These are phyloP conservation scores for Clathrospora elynae DNA, from an alignment of 2,329 filamentous ascomycete genomes.

Conservation along the genomic window DNA sequence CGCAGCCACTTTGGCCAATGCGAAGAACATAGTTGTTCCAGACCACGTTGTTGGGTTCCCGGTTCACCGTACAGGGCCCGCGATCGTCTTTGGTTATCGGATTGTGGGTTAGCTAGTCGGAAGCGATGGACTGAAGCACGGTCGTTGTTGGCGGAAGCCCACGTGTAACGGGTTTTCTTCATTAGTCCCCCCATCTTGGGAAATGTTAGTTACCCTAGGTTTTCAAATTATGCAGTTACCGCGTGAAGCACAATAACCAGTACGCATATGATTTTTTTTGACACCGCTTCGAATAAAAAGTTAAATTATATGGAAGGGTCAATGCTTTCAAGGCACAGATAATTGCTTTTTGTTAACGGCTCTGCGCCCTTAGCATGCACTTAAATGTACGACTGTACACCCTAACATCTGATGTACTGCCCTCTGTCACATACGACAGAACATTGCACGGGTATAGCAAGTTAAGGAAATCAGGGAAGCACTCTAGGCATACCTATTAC, in stretches of 20 bases:
- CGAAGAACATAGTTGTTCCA: conserved; percentile 29
- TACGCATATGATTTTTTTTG: conserved; percentile 19
- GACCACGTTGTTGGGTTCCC: conserved; percentile 40
- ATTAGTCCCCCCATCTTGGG: conserved; percentile 6
- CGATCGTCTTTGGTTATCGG: conserved; percentile 34
- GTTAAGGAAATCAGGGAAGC: too few species aligned
- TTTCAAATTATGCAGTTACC: conserved; percentile 25
- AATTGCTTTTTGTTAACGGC: conserved; percentile 13
- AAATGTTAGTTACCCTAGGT: conserved; percentile 4
- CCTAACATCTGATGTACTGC: too few species aligned
- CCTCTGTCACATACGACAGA: too few species aligned
- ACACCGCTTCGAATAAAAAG: conserved; percentile 20
- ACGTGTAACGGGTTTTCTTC: conserved; percentile 19
- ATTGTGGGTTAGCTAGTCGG: conserved; percentile 19
- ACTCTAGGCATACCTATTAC: too few species aligned
- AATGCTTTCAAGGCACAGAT: not conserved
- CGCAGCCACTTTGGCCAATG: conserved; percentile 32
- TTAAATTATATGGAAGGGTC: not conserved
- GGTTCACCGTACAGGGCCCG: conserved; percentile 32
- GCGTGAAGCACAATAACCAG: conserved; percentile 41
- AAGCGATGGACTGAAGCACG: conserved; percentile 14
- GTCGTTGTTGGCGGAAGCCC: conserved; percentile 11
- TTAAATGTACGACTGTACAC: conserved; percentile 3
- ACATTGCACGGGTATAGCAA: too few species aligned
- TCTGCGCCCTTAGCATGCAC: conserved; percentile 11